Conservation (phyloP, 805 yeast species). For the Diddensiella caesifluorescens region DNA sequence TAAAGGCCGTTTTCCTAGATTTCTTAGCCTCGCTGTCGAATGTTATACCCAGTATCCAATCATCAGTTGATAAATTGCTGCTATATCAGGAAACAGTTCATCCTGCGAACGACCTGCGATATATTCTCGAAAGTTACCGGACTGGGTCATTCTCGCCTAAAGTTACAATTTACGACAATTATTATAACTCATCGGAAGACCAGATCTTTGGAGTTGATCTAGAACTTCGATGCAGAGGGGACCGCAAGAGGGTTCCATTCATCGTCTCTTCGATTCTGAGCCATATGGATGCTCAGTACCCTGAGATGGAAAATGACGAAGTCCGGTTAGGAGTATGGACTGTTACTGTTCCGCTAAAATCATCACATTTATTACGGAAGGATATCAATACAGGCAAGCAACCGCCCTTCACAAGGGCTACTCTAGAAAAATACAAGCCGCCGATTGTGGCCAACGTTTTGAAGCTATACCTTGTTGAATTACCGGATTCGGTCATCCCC, state of each 20-base stretch:
- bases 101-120: slow-evolving; percentile 62
- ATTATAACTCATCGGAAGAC: slow-evolving; percentile 59
- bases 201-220: slow-evolving; percentile 80
- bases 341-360: slow-evolving; percentile 53
- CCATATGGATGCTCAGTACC: slow-evolving; percentile 65
- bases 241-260: slow-evolving; percentile 65
- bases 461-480: slow-evolving; percentile 68
- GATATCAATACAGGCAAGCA: slow-evolving; percentile 40
- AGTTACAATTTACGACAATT: slow-evolving; percentile 71
- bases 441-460: slow-evolving; percentile 61
- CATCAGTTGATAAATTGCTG: slow-evolving; percentile 54
- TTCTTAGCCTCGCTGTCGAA: slow-evolving; percentile 62
- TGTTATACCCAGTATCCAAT: slow-evolving; percentile 52
- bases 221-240: slow-evolving; percentile 64
- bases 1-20: slow-evolving; percentile 70
- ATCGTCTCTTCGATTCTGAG: slow-evolving; percentile 58
- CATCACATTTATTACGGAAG: slow-evolving; percentile 57
- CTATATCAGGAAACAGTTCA: slow-evolving; percentile 65
- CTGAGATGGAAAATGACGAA: slow-evolving; percentile 58
- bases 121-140: slow-evolving; percentile 58
- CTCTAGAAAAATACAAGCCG: slow-evolving; percentile 40
- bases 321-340: slow-evolving; percentile 67
- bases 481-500: slow-evolving; percentile 73
- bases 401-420: slow-evolving; percentile 26
- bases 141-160: slow-evolving; percentile 74